These are phyloP conservation scores for Aspergillus cristatus DNA, from an alignment of 495 filamentous ascomycete species.

Conservation along the genomic window DNA sequence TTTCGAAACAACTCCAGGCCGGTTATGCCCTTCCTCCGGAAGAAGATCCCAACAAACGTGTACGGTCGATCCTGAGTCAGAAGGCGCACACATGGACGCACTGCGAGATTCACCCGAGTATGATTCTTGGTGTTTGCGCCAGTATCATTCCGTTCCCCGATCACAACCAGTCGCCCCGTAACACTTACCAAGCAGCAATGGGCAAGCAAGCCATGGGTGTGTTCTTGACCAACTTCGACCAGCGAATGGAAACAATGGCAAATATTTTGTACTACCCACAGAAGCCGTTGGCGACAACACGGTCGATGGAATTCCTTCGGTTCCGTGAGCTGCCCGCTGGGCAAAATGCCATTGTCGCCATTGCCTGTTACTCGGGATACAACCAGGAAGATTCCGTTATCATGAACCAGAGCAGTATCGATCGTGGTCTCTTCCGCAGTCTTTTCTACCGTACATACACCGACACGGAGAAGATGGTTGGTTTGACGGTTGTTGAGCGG, in stretches of 20 bases:
- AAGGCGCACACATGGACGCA: constrained; percentile 87
- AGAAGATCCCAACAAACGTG: constrained; percentile 65
- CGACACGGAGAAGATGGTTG: constrained; percentile 89
- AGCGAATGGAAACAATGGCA: constrained; percentile 98
- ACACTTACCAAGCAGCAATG: constrained; percentile 99
- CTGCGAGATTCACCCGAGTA: constrained; percentile 98
- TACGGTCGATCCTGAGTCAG: constrained; percentile 74
- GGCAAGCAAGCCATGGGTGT: constrained; percentile 99
- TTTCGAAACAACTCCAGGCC: constrained; percentile 52
- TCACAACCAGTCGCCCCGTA: constrained; percentile 97
- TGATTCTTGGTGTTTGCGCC: constrained; percentile 96
- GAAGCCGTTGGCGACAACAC: constrained; percentile 90
- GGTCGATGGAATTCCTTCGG: constrained; percentile 97
- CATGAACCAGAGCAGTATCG: constrained; percentile 99
- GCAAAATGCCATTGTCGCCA: constrained; percentile 97
- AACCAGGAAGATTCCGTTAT: constrained; percentile 99
- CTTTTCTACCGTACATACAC: constrained; percentile 96
- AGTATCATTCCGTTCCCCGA: constrained; percentile 99
- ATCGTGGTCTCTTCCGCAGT: constrained; percentile 93
- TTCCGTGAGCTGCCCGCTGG: constrained; percentile 95
- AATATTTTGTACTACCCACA: constrained; percentile 99
- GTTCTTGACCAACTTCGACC: constrained; percentile 89
- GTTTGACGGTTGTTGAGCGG: constrained; percentile 75
- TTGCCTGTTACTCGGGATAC: constrained; percentile 96
- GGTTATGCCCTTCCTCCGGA: constrained; percentile 55